Evolutionary conservation across 2,329 filamentous ascomycete species (phyloP).

Genomic region (Phaeosphaeria sp.): DNA sequence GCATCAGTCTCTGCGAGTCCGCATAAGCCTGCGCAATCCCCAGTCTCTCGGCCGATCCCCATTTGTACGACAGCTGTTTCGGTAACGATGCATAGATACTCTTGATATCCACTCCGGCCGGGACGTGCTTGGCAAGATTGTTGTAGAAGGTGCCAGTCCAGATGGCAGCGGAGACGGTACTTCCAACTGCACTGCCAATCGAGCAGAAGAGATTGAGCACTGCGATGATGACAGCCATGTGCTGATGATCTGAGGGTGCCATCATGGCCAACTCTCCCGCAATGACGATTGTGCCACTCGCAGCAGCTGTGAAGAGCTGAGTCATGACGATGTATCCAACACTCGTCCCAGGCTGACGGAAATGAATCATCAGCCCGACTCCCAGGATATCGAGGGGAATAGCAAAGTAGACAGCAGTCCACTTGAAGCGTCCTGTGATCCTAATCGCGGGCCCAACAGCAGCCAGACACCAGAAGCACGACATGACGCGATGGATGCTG

Average conservation of each 20-base stretch:
- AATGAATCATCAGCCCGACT: constrained; percentile 47
- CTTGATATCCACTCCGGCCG: constrained; percentile 54
- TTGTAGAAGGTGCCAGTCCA: constrained; percentile 67
- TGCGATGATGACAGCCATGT: constrained; percentile 36
- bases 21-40: constrained; percentile 48
- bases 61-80: constrained; percentile 60
- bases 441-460: constrained; percentile 29
- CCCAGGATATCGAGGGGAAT: constrained; percentile 43
- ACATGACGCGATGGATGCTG: constrained; percentile 50
- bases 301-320: constrained; percentile 45
- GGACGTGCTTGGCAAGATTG: constrained; percentile 55
- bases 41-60: constrained; percentile 58
- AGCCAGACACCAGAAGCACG: constrained; percentile 36
- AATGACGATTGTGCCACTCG: constrained; percentile 42
- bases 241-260: constrained; percentile 41
- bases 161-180: constrained; percentile 67
- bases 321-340: constrained; percentile 46
- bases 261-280: constrained; percentile 43
- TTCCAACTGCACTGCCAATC: constrained; percentile 57
- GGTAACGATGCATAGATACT: constrained; percentile 38
- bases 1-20: constrained; percentile 46
- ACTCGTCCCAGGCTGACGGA: constrained; percentile 43
- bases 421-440: constrained; percentile 26
- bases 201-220: constrained; percentile 59
- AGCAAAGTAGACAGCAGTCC: constrained; percentile 36